Evolutionary conservation across 495 filamentous ascomycete genomes (phyloP), one percentile per base, ranked within the genome.

Genomic region (Penicillium pulvis): DNA sequence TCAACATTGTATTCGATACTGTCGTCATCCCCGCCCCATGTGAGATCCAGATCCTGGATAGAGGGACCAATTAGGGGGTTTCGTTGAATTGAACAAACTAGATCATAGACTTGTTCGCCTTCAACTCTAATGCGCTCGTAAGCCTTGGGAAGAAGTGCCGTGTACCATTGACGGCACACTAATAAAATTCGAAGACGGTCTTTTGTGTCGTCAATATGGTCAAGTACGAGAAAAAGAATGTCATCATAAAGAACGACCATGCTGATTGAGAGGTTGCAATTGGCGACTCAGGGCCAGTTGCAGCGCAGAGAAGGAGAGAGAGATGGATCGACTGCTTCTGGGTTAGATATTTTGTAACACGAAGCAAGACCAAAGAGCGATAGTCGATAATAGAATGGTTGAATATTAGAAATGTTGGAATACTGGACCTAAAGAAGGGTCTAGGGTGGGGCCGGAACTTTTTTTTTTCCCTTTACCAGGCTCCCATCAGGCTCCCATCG

Each of bases 181-280:
- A 46, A 26, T 46, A 46, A 14, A 46, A 46, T 16, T 16, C 23
- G 7, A 46, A 46, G 43, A 20, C 43, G 43, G 4, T 20, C 17
- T 46, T 46, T 46, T 20, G 17, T 46, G 14, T 46, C 17, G 43
- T 26, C 8, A 4, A 46, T 20, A 20, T 46, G 43, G 43, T 46
- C 43, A 23, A 46, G 43, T 20, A 46, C 20, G 43, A 46, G 43
- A 46, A 46, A 46, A 46, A 46, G 43, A 46, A 46, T 23, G 19
- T 46, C 43, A 46, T 46, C 43, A 20, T 20, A 26, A 46, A 46
- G 17, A 20, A 14, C 43, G 6, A 12, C 43, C 43, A 46, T 46
- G 23, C 19, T 46, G 43, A 16, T 46, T 14, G 23, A 26, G 17
- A 46, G 23, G 43, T 1, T 39, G 35, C 35, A 39, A 5, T 16